Evolutionary conservation across 768 basidiomycete genomes (phyloP), one percentile per base, ranked within the genome.

Genomic region (Candolleomyces aberdarensis): DNA sequence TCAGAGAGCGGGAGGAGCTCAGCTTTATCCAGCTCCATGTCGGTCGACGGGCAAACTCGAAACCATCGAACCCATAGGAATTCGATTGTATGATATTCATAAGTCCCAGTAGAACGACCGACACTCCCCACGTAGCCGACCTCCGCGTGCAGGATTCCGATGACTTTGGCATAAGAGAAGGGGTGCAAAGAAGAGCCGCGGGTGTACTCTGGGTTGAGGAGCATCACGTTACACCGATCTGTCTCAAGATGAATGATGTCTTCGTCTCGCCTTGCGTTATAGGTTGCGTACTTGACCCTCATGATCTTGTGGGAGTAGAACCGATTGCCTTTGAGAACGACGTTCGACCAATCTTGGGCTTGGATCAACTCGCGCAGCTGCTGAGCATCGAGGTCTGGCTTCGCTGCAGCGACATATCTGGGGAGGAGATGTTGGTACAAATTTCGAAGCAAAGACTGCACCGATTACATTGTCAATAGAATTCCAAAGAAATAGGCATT

Each of bases 81-180:
- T 15, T 50, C 46, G 20, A 58, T 29, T 4, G 26, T 5, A 17
- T 40, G 22, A 11, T 19, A 36, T n/a, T n/a, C 6, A 44, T 51
- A 49, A 19, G 44, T 8, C 46, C 8, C 19, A 1, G 17, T 31
- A 26, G 3, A 22, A 22, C 48, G 6, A 15, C 50, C 50, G 4
- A 51, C 41, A 17, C 19, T 32, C 44, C 57, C 57, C 1, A 49
- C 29, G 19, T n/a, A 49, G 5, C 14, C 26, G 29, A 69, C 64
- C 29, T 63, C 51, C 9, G 67, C 63, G 46, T 70, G 67, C 48
- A 63, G 66, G 20, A 70, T 59, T 0, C 64, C 60, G 22, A 71
- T 58, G 11, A 71, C 67, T 14, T 54, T 44, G 5, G 65, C 65
- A 63, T 71, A 70, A 65, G 61, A 66, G 53, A 63, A 70, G 31